Percentiles rank a stretch among this genome's conserved stretches.
Conservation (phyloP, 2,329 filamentous ascomycete species). For the Cercospora sp. region DNA sequence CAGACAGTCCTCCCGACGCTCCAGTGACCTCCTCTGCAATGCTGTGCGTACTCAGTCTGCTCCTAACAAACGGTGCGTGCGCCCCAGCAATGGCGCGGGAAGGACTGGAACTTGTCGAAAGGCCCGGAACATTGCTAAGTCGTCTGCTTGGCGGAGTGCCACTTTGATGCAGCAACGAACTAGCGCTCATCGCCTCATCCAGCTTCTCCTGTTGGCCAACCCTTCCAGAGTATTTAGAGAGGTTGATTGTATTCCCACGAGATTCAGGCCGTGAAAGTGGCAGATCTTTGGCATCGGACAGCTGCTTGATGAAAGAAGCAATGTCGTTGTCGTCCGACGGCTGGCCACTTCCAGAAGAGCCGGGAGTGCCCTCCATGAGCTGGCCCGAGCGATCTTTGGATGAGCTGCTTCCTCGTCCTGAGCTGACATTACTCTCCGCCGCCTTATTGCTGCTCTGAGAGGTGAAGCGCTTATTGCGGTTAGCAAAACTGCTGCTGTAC, state of each 20-base stretch:
- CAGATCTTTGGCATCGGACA: slow-evolving; percentile 86
- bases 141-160: slow-evolving; percentile 77
- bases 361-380: slow-evolving; percentile 64
- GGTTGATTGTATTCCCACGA: slow-evolving; percentile 50
- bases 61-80: slow-evolving; percentile 90
- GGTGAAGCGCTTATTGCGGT: slow-evolving; percentile 73
- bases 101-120: slow-evolving; percentile 84
- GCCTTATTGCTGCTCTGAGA: slow-evolving; percentile 65
- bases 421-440: slow-evolving; percentile 75
- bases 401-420: slow-evolving; percentile 73
- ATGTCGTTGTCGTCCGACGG: slow-evolving; percentile 83
- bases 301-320: slow-evolving; percentile 83
- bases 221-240: slow-evolving; percentile 75
- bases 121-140: slow-evolving; percentile 62
- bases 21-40: slow-evolving; percentile 60
- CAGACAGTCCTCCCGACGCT: slow-evolving; percentile 30
- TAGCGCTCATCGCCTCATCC: slow-evolving; percentile 91
- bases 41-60: slow-evolving; percentile 86
- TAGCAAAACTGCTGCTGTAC: slow-evolving; percentile 93
- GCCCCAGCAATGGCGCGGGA: slow-evolving; percentile 69
- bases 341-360: slow-evolving; percentile 64
- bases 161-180: slow-evolving; percentile 78
- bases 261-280: slow-evolving; percentile 62
- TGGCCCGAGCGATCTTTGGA: slow-evolving; percentile 47
- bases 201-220: slow-evolving; percentile 79